phyloP scores from a whole-genome alignment of 352 stramenopile species.

The Globisporangium lucens region DNA sequence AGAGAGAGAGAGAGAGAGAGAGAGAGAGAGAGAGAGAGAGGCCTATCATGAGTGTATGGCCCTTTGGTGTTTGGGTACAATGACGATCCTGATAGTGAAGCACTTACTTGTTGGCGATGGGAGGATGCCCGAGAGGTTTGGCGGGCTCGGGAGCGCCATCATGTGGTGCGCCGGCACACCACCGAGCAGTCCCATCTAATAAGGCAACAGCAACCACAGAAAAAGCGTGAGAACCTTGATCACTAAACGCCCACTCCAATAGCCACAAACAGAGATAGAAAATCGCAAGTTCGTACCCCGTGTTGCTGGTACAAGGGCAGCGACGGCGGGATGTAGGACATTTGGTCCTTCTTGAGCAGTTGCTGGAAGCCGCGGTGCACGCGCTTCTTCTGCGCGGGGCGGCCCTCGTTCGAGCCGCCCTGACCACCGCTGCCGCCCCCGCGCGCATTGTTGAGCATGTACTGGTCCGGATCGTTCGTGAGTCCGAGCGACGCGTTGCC shows the following conservation, averaged over 20 bases:
- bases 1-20: too few relatives aligned
- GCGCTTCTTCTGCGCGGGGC: conserved; percentile 55
- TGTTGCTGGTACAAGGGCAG: conserved; percentile 64
- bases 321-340: conserved; percentile 58
- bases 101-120: conserved; percentile 77
- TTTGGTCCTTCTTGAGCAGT: conserved; percentile 73
- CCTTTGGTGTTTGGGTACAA: background rate
- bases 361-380: conserved; percentile 78
- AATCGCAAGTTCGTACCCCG: conserved; percentile 31
- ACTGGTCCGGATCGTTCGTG: conserved; percentile 68
- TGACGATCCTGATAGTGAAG: conserved; percentile 6
- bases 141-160: conserved; percentile 63
- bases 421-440: conserved; percentile 13
- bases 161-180: conserved; percentile 59
- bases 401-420: background rate
- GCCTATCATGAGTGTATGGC: conserved; percentile 6
- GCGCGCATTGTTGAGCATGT: conserved; percentile 39
- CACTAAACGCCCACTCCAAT: background rate
- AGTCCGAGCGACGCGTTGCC: conserved; percentile 38
- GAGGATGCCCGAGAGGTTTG: conserved; percentile 70
- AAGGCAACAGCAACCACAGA: background rate
- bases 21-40: conserved; percentile 14
- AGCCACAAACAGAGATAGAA: background rate
- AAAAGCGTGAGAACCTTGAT: background rate
- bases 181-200: conserved; percentile 62